phyloP scores from a whole-genome alignment of 805 yeast species.

The Lachancea sp. region DNA sequence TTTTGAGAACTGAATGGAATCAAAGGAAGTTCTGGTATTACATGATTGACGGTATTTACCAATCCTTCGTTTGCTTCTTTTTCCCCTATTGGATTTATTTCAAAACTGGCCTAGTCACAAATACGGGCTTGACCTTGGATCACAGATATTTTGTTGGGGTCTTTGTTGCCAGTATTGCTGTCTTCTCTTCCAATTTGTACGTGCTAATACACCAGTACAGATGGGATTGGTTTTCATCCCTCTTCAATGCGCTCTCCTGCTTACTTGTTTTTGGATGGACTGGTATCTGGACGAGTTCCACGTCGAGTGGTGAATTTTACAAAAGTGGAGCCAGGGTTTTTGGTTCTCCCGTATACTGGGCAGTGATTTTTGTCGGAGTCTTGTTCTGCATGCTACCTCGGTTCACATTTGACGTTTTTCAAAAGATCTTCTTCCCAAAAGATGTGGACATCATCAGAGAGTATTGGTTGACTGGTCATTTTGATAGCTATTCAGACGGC shows the following conservation, averaged over 20 bases:
- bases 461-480: constrained; percentile 60
- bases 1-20: constrained; percentile 64
- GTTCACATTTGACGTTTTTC: constrained; percentile 50
- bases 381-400: constrained; percentile 62
- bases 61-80: constrained; percentile 64
- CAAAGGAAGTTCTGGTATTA: constrained; percentile 62
- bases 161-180: constrained; percentile 59
- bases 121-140: constrained; percentile 53
- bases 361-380: constrained; percentile 57
- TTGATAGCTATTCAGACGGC: constrained; percentile 53
- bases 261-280: constrained; percentile 67
- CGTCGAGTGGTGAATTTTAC: constrained; percentile 53
- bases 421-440: constrained; percentile 49
- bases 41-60: constrained; percentile 73
- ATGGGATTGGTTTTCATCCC: constrained; percentile 72
- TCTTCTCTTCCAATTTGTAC: constrained; percentile 59
- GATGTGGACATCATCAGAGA: constrained; percentile 74
- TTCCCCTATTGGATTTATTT: constrained; percentile 58
- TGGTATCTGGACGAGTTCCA: constrained; percentile 64
- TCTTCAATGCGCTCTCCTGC: constrained; percentile 52
- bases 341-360: constrained; percentile 62
- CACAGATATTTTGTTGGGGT: constrained; percentile 73
- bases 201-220: constrained; percentile 61
- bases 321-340: constrained; percentile 59
- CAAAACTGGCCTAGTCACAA: constrained; percentile 39